A percentile compares a stretch with the other conserved stretches of the same genome.
phyloP scores from a whole-genome alignment of 345 rosid species.

The Aquilaria malaccensis region DNA sequence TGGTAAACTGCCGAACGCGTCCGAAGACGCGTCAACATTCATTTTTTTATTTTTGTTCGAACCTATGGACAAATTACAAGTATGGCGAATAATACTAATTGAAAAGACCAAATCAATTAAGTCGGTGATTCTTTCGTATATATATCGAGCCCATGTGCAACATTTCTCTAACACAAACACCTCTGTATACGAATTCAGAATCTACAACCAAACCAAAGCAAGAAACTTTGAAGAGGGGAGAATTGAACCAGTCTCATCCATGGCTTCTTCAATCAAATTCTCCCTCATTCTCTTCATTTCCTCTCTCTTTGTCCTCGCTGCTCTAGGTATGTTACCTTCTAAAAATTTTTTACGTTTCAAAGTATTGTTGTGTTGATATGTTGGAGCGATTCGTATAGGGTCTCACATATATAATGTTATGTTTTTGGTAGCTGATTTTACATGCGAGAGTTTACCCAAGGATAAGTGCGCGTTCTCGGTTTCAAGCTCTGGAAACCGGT shows the following conservation, averaged over 20 bases:
- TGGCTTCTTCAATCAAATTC: constrained; percentile 24
- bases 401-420: no score
- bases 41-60: no score
- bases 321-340: constrained; percentile 38
- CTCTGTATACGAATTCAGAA: no score
- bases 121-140: constrained; percentile 1
- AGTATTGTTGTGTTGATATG: no score
- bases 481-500: constrained; percentile 73
- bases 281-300: constrained; percentile 43
- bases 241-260: no score
- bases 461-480: constrained; percentile 67
- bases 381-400: no score
- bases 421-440: constrained; percentile 35
- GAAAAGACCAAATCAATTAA: neutral
- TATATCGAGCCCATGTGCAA: neutral
- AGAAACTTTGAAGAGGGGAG: no score
- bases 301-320: constrained; percentile 53
- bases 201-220: no score
- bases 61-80: neutral
- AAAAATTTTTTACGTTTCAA: neutral
- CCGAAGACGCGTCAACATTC: neutral
- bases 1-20: constrained; percentile 11
- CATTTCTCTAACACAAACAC: no score
- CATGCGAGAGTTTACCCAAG: constrained; percentile 65
- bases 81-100: neutral